These are phyloP conservation scores for Cystoderma amianthinum DNA, from an alignment of 768 basidiomycete species.

Conservation along the genomic window DNA sequence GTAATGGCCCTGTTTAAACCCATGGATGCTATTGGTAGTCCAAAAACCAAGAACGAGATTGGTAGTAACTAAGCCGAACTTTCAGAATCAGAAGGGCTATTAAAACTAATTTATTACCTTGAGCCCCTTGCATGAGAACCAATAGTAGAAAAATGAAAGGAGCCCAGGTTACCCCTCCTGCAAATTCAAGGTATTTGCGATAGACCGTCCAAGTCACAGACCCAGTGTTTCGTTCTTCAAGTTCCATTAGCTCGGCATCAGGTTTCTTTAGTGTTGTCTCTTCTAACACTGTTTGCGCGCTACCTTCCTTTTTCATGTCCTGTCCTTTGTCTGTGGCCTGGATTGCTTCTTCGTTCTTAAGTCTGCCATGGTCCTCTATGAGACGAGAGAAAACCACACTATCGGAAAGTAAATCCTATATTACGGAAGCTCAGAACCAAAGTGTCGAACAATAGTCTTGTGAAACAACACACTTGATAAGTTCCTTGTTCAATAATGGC, in stretches of 20 bases:
- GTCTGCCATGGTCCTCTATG: constrained; percentile 7
- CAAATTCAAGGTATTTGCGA: constrained; percentile 35
- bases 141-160: constrained; percentile 37
- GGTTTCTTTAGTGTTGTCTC: constrained; percentile 16
- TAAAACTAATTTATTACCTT: no score
- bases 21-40: constrained; percentile 46
- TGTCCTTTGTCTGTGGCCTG: neutral
- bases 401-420: constrained; percentile 1
- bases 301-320: neutral
- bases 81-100: no score
- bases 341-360: neutral
- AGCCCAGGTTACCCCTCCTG: constrained; percentile 40
- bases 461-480: neutral
- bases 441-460: no score
- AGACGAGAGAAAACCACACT: constrained; percentile 2
- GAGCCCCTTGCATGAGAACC: constrained; percentile 33
- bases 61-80: constrained; percentile 45
- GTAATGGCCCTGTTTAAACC: constrained; percentile 57
- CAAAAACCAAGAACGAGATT: constrained; percentile 71
- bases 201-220: constrained; percentile 45
- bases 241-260: constrained; percentile 42
- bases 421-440: constrained; percentile 12
- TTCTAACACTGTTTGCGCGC: neutral
- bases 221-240: constrained; percentile 53
- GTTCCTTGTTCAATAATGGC: constrained; percentile 43